Evolutionary conservation across 257 asterid genomes (phyloP).

Genomic region (Rehmannia glutinosa): DNA sequence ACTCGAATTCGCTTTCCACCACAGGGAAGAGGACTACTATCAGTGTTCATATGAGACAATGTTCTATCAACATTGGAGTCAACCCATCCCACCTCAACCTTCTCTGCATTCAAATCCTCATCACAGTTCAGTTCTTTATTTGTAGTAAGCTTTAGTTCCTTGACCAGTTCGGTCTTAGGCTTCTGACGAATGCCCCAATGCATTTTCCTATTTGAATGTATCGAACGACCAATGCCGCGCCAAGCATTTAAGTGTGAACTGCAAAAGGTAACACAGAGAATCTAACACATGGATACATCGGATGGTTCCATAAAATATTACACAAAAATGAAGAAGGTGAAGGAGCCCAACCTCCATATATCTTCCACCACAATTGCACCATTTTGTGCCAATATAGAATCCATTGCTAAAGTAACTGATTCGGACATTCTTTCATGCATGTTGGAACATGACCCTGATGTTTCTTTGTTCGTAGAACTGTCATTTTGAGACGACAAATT

Average conservation of each 20-base stretch:
- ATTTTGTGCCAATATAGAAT: slow-evolving; percentile 44
- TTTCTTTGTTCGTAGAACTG: slow-evolving; percentile 29
- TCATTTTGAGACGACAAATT: slow-evolving; percentile 31
- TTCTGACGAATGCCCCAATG: slow-evolving; percentile 78
- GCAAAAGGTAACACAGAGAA: slow-evolving; percentile 15
- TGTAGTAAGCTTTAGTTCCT: slow-evolving; percentile 76
- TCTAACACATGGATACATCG: too few relatives aligned
- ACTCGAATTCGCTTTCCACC: slow-evolving; percentile 24
- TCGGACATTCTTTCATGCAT: slow-evolving; percentile 29
- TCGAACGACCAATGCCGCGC: slow-evolving; percentile 37
- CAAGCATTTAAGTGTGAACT: slow-evolving; percentile 70
- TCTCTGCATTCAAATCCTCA: slow-evolving; percentile 45
- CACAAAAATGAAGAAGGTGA: slow-evolving; percentile 6
- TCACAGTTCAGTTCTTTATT: slow-evolving; percentile 46
- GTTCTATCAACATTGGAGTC: slow-evolving; percentile 30
- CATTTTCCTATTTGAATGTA: slow-evolving; percentile 36
- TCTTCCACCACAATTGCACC: slow-evolving; percentile 35
- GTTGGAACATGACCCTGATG: slow-evolving; percentile 26
- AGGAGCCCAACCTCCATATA: slow-evolving; percentile 57
- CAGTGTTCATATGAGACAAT: slow-evolving; percentile 23
- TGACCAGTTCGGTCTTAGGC: slow-evolving; percentile 72
- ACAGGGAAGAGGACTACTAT: slow-evolving; percentile 17
- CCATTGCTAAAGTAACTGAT: slow-evolving; percentile 66
- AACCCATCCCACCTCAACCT: slow-evolving; percentile 52
- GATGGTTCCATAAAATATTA: too few relatives aligned